phyloP scores from a whole-genome alignment of 495 filamentous ascomycete species.

The Podospora pseudocomata region DNA sequence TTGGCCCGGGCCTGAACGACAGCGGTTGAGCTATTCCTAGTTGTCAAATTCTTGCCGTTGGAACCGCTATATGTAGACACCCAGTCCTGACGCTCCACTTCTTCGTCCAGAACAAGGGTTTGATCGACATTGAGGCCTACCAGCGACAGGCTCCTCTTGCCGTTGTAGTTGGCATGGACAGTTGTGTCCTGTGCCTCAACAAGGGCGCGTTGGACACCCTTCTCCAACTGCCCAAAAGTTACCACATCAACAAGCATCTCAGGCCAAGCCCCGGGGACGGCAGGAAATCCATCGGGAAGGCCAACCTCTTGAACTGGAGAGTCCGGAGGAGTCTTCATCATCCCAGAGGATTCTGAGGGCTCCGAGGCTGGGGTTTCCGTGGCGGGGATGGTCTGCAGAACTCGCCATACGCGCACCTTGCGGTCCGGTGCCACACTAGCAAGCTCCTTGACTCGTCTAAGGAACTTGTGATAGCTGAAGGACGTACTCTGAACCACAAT shows the following conservation, averaged over 20 bases:
- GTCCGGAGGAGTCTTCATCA: constrained; percentile 35
- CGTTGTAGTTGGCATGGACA: constrained; percentile 72
- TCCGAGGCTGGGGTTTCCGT: constrained; percentile 20
- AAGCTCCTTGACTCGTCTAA: constrained; percentile 66
- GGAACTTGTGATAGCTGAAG: constrained; percentile 63
- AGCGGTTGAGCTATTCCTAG: constrained; percentile 31
- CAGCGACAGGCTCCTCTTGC: constrained; percentile 56
- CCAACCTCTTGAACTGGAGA: constrained; percentile 23
- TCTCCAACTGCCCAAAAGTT: constrained; percentile 64
- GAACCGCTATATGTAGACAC: constrained; percentile 48
- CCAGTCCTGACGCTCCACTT: constrained; percentile 48
- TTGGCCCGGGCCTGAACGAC: constrained; percentile 27
- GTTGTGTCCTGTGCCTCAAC: constrained; percentile 69
- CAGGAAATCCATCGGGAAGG: constrained; percentile 26
- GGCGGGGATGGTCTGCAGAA: constrained; percentile 49
- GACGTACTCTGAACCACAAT: constrained; percentile 66
- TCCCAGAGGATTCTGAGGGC: constrained; percentile 22
- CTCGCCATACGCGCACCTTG: constrained; percentile 77
- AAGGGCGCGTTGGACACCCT: constrained; percentile 64
- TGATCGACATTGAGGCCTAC: constrained; percentile 65
- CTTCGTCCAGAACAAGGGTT: constrained; percentile 75
- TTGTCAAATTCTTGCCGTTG: constrained; percentile 38
- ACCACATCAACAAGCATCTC: constrained; percentile 69
- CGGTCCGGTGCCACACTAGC: constrained; percentile 59
- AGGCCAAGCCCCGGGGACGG: constrained; percentile 52